phyloP scores from a whole-genome alignment of 148 eudicot genomes.

The Arctostaphylos glauca region DNA sequence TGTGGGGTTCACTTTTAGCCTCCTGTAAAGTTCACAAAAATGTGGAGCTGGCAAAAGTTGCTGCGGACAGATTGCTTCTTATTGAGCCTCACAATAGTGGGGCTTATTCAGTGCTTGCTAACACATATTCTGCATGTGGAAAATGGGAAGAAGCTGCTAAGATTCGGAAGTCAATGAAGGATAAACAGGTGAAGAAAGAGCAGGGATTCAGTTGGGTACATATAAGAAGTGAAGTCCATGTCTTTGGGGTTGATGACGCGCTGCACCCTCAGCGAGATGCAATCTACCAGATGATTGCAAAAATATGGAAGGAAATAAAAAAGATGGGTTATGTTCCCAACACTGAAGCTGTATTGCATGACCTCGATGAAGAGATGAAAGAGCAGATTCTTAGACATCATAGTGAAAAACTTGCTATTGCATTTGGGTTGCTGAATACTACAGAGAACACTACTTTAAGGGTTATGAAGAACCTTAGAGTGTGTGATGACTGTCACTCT shows the following conservation, averaged over 20 bases:
- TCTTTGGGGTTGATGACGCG: conserved; percentile 38
- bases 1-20: conserved; percentile 47
- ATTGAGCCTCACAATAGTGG: conserved; percentile 40
- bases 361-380: conserved; percentile 18
- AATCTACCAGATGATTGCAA: conserved; percentile 9
- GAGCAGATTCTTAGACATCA: conserved; percentile 20
- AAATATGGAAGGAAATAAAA: conserved; percentile 17
- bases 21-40: conserved; percentile 39
- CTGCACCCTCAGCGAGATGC: conserved; percentile 33
- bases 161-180: conserved; percentile 41
- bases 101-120: conserved; percentile 43
- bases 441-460: conserved; percentile 17
- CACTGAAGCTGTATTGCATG: conserved; percentile 16
- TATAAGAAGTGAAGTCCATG: conserved; percentile 27
- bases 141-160: conserved; percentile 40
- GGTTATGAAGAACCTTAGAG: conserved; percentile 17
- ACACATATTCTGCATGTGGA: conserved; percentile 37
- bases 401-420: conserved; percentile 19
- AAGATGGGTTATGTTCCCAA: conserved; percentile 17
- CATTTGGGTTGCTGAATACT: conserved; percentile 12
- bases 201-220: conserved; percentile 44
- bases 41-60: conserved; percentile 32
- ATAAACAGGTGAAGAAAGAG: conserved; percentile 41
- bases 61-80: conserved; percentile 33
- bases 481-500: conserved; percentile 19